Evolutionary conservation across 805 yeast genomes (phyloP).

Genomic region (Nakazawaea ernobii): DNA sequence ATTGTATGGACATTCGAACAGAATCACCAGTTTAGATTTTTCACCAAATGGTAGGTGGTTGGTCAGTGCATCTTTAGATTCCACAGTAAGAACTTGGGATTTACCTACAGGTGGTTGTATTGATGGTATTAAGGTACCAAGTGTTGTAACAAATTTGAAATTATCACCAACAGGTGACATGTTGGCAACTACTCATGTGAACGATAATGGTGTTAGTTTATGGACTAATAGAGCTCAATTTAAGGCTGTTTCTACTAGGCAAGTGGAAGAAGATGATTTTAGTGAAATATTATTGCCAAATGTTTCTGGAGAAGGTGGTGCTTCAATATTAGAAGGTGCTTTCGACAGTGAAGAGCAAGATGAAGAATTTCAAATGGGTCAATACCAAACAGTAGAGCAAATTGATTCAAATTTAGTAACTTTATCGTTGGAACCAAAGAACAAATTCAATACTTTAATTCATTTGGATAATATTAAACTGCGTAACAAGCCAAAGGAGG

Average conservation of each 20-base stretch:
- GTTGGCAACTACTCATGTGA: conserved; percentile 88
- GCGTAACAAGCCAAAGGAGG: conserved; percentile 86
- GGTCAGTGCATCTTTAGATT: conserved; percentile 74
- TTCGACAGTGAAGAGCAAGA: conserved; percentile 37
- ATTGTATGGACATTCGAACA: conserved; percentile 82
- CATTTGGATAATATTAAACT: conserved; percentile 79
- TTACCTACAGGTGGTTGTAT: conserved; percentile 95
- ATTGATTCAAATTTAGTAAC: conserved; percentile 61
- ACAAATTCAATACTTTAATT: conserved; percentile 70
- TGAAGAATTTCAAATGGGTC: conserved; percentile 22
- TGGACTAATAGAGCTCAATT: conserved; percentile 94
- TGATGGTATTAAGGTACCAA: conserved; percentile 76
- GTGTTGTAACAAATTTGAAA: conserved; percentile 74
- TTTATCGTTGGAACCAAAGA: conserved; percentile 69
- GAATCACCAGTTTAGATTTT: conserved; percentile 84
- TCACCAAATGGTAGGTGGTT: conserved; percentile 96
- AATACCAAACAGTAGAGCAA: conserved; percentile 54
- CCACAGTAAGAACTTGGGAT: conserved; percentile 94
- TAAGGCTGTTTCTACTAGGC: conserved; percentile 66
- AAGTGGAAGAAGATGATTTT: conserved; percentile 72
- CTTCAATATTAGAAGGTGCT: conserved; percentile 72
- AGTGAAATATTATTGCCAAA: conserved; percentile 61
- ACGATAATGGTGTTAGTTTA: conserved; percentile 80
- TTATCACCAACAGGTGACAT: conserved; percentile 86
- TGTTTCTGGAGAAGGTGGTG: conserved; percentile 72